phyloP scores from a whole-genome alignment of 352 stramenopile species.

The Phytopythium ostracodes region DNA sequence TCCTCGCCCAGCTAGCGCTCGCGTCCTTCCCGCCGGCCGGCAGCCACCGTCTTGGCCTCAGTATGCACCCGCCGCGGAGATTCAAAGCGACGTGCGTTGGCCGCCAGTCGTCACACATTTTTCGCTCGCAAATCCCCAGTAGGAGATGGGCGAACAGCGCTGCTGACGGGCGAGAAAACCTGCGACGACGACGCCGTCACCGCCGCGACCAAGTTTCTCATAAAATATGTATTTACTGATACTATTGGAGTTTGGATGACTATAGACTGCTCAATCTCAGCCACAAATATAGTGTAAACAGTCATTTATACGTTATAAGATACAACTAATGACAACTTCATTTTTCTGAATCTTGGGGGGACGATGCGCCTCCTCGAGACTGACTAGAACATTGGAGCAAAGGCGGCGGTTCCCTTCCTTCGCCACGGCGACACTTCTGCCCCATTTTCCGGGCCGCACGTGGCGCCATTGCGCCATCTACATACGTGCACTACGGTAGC shows the following conservation, averaged over 20 bases:
- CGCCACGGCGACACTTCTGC: too few relatives aligned
- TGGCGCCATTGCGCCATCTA: background rate
- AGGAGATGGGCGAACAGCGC: background rate
- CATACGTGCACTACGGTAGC: too few relatives aligned
- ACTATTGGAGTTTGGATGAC: background rate
- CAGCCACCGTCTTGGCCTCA: background rate
- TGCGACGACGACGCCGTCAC: slow-evolving; percentile 25
- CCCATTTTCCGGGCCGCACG: background rate
- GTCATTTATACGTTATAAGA: too few relatives aligned
- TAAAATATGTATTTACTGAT: background rate
- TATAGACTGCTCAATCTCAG: too few relatives aligned
- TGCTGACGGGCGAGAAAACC: slow-evolving; percentile 3
- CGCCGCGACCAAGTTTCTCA: background rate
- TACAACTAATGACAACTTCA: background rate
- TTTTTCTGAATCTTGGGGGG: slow-evolving; percentile 3
- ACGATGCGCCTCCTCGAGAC: background rate
- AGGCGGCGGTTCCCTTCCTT: too few relatives aligned
- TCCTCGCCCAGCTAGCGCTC: background rate
- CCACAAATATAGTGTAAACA: too few relatives aligned
- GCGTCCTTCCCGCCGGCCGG: background rate
- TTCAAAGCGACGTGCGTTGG: slow-evolving; percentile 8
- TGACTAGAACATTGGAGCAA: too few relatives aligned
- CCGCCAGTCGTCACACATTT: slow-evolving; percentile 16
- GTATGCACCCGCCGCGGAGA: slow-evolving; percentile 4
- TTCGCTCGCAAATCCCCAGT: background rate